Conservation (phyloP, 2,329 filamentous ascomycete genomes). For the Zalaria sp. region DNA sequence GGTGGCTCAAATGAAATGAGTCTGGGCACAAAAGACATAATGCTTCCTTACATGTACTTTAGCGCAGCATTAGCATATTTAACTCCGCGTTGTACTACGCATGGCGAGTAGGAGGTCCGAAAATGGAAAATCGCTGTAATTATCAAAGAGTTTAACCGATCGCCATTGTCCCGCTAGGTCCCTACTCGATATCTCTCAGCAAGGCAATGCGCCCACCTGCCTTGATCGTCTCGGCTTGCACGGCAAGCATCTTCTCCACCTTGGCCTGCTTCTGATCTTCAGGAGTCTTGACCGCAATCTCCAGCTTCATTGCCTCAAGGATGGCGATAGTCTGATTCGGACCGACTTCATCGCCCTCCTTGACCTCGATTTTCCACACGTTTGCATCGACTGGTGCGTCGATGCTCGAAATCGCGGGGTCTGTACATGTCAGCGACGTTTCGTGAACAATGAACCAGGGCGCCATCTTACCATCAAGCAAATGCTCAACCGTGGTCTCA, state of each 20-base stretch:
- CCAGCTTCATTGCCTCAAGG: conserved; percentile 33
- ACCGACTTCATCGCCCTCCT: conserved; percentile 21
- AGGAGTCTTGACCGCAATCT: conserved; percentile 28
- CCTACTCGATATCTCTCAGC: conserved; percentile 1
- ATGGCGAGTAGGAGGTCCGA: no score
- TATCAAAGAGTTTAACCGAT: no score
- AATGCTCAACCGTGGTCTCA: conserved; percentile 32
- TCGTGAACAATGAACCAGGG: not conserved
- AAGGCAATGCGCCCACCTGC: conserved; percentile 21
- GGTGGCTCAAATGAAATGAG: no score
- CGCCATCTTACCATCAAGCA: conserved; percentile 28
- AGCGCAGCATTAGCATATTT: no score
- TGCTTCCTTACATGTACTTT: no score
- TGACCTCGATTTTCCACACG: conserved; percentile 29
- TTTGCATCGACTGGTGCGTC: conserved; percentile 32
- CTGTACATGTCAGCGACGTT: conserved; percentile 5
- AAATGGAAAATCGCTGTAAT: no score
- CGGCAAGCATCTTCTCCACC: conserved; percentile 27
- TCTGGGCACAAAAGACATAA: no score
- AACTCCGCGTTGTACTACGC: no score
- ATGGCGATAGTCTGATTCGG: conserved; percentile 22
- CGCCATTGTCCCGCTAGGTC: no score
- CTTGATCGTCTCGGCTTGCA: conserved; percentile 25
- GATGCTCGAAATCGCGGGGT: conserved; percentile 22
- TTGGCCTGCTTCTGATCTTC: conserved; percentile 16